phyloP scores from a whole-genome alignment of 2,329 filamentous ascomycete species.

The Xylaria sp. region DNA sequence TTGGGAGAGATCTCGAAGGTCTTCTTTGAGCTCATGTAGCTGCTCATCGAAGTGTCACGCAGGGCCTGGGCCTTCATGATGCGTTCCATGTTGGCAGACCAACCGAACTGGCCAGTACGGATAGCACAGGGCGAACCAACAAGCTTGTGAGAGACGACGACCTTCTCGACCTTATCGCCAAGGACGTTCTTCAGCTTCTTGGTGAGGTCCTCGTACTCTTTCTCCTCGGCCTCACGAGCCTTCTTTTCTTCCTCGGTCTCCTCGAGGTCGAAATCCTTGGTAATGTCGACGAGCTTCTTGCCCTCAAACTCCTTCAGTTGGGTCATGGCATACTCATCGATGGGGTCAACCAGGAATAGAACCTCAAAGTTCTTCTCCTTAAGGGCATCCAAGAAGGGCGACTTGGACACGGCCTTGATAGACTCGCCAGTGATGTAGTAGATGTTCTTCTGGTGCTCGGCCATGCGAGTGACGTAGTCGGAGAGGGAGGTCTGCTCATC shows the following conservation, averaged over 20 bases:
- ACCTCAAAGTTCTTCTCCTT: conserved; percentile 99
- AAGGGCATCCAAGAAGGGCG: conserved; percentile 97
- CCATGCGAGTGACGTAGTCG: conserved; percentile 99
- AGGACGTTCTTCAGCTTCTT: conserved; percentile 99
- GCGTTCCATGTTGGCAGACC: conserved; percentile 99
- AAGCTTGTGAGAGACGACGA: conserved; percentile 98
- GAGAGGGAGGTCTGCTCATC: conserved; percentile 92
- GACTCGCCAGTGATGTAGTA: conserved; percentile 99
- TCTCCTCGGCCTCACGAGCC: conserved; percentile 92
- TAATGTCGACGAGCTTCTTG: conserved; percentile 99
- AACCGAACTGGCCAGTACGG: conserved; percentile 99
- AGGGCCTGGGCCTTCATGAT: conserved; percentile 99
- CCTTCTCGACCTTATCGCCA: conserved; percentile 99
- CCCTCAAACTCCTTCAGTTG: conserved; percentile 99
- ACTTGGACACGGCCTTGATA: conserved; percentile 96
- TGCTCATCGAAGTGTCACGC: conserved; percentile 98
- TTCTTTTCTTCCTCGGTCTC: conserved; percentile 99
- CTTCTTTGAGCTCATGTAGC: conserved; percentile 99
- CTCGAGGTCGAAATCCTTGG: conserved; percentile 99
- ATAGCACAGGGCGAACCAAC: conserved; percentile 94
- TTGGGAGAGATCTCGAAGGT: conserved; percentile 99
- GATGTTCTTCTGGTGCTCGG: conserved; percentile 99
- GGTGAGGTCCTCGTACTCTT: conserved; percentile 92
- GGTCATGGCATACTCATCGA: conserved; percentile 99
- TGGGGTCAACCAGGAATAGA: conserved; percentile 98